These are phyloP conservation scores for Pseudocercospora fuligena DNA, from an alignment of 2,329 filamentous ascomycete species.

Conservation along the genomic window DNA sequence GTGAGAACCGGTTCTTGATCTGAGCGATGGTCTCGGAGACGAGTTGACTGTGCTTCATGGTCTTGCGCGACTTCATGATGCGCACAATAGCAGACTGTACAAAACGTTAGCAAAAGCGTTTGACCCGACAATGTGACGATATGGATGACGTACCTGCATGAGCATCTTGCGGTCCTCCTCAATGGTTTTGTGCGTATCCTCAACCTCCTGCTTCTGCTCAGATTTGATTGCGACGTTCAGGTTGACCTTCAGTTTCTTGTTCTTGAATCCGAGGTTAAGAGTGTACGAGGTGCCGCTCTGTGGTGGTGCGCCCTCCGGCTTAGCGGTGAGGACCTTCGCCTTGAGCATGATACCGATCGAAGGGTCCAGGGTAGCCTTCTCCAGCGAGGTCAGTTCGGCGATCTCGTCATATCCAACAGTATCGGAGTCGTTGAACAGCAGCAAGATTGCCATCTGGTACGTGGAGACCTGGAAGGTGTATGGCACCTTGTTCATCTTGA, in stretches of 20 bases:
- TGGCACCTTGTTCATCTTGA: slow-evolving; percentile 82
- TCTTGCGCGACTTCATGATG: slow-evolving; percentile 99
- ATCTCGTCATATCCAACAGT: slow-evolving; percentile 88
- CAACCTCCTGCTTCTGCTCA: slow-evolving; percentile 93
- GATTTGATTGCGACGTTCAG: slow-evolving; percentile 93
- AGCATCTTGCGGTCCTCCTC: slow-evolving; percentile 97
- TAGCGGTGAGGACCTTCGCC: slow-evolving; percentile 82
- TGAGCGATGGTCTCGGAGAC: slow-evolving; percentile 95
- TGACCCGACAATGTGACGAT: neutral
- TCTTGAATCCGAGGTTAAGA: slow-evolving; percentile 95
- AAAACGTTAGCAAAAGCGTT: slow-evolving; percentile 38
- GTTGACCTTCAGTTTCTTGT: slow-evolving; percentile 97
- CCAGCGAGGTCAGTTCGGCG: slow-evolving; percentile 76
- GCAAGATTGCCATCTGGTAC: slow-evolving; percentile 94
- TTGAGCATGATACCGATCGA: slow-evolving; percentile 86
- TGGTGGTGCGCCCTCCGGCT: slow-evolving; percentile 74
- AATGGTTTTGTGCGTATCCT: slow-evolving; percentile 98
- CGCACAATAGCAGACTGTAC: slow-evolving; percentile 92
- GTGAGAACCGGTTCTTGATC: slow-evolving; percentile 89
- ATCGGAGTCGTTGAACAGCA: slow-evolving; percentile 93
- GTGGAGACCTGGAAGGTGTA: slow-evolving; percentile 98
- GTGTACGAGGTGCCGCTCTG: slow-evolving; percentile 78
- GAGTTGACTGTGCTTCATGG: slow-evolving; percentile 95
- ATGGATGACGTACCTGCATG: slow-evolving; percentile 75
- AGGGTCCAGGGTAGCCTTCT: slow-evolving; percentile 81